Conservation (phyloP, 23 red algal species). For the Pyropia haitanensis region DNA sequence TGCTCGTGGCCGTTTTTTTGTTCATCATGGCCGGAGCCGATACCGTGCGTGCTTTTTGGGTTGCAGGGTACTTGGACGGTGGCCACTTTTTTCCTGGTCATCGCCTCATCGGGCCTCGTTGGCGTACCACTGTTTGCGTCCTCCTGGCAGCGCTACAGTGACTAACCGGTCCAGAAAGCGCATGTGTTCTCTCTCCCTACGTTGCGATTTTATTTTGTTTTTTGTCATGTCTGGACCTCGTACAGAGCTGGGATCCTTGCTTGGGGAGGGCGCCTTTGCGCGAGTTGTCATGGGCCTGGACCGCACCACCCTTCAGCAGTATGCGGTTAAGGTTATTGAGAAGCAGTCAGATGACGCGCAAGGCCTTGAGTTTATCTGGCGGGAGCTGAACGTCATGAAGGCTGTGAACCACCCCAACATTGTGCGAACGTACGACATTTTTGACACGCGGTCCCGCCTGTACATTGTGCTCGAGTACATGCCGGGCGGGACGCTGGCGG, state of each 20-base stretch:
- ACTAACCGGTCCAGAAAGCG: no score
- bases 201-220: no score
- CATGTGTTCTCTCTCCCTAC: no score
- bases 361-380: conserved; percentile 49
- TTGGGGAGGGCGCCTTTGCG: conserved; percentile 92
- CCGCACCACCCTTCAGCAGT: conserved; percentile 73
- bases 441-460: conserved; percentile 63
- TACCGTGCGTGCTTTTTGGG: no score
- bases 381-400: conserved; percentile 88
- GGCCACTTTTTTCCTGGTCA: no score
- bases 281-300: conserved; percentile 80
- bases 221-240: no score
- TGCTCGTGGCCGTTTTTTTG: no score
- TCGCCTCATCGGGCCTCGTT: no score
- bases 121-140: no score
- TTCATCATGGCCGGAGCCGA: no score
- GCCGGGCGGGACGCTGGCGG: conserved; percentile 70
- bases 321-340: conserved; percentile 89
- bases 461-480: conserved; percentile 86
- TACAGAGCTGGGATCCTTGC: conserved; percentile 38
- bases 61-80: no score
- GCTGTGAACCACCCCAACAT: conserved; percentile 62
- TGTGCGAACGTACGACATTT: conserved; percentile 77
- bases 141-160: no score
- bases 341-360: conserved; percentile 71